Evolutionary conservation across 139 green algal species (phyloP), one percentile per base, ranked within the genome.

Genomic region (Pleodorina starrii): DNA sequence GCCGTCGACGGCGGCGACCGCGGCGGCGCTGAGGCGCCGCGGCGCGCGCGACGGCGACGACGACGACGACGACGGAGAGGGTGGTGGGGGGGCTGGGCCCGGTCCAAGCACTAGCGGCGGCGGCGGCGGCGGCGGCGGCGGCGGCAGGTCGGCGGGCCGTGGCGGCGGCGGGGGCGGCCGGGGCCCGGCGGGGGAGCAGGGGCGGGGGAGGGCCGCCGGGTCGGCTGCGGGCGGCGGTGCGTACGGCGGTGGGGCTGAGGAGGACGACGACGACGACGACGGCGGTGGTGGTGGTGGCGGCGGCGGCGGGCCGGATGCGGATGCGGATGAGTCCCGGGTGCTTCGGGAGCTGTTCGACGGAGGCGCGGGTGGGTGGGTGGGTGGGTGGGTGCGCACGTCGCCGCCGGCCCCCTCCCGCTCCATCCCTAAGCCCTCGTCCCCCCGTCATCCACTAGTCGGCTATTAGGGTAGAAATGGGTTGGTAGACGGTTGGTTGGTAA

Each of bases 341-440:
- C 89, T 99, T 89, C 68, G 92, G 59, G 94, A 97, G n/a, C 90
- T 99, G 73, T 99, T 99, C 92, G 97, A 97, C n/a, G 95, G 93
- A 25, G 89, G 90, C 7, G 94, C 90, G n/a, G 90, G 92, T 91
- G 43, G 4, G 51, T 57, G 35, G 25, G 36, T 48, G 35, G 69
- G 16, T 2, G 35, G n/a, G n/a, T n/a, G n/a, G n/a, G n/a, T n/a
- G n/a, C n/a, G n/a, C n/a, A n/a, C n/a, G n/a, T n/a, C n/a, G n/a
- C n/a, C n/a, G n/a, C n/a, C n/a, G n/a, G n/a, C n/a, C n/a, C n/a
- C n/a, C n/a, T n/a, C n/a, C n/a, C n/a, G n/a, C n/a, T n/a, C n/a
- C n/a, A n/a, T n/a, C n/a, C n/a, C n/a, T n/a, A n/a, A n/a, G n/a
- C n/a, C n/a, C n/a, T n/a, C n/a, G n/a, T n/a, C n/a, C n/a, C n/a